Base-by-base conservation (phyloP, 108 stramenopile species). In the Skeletonema grethae region DNA sequence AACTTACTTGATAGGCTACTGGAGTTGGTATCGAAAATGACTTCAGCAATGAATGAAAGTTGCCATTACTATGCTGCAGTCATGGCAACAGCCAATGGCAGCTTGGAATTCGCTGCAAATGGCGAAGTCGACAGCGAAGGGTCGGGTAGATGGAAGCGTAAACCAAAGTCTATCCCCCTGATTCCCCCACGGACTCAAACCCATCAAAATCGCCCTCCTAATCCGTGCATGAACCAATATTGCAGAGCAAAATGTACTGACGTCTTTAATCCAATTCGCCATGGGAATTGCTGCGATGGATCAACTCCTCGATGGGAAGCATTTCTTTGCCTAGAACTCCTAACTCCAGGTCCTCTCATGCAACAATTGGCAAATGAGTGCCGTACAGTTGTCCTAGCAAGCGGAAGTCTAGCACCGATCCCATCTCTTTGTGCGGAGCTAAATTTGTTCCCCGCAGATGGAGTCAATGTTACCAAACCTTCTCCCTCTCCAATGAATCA, bases 371-470 rank as follows among this genome's bases (percentile, higher is more conserved):
- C 81, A 2, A 50, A 78, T 16, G 69, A 83, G 36, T 84, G 86
- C 60, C 75, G 83, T 18, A 79, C 84, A 1, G 65, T 94, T 28
- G 79, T 94, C 11, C 77, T 94, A 10, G 92, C 92, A 11, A 85
- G 84, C 28, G 92, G 92, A 18, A 85, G 82, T 8, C 80, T 94
- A 9, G 80, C 90, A 7, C 92, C 92, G 5, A 65, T 94, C 28
- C 75, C 85, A 31, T 85, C 84, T n/a, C 75, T 93, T 5, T 90
- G 86, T 57, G 87, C 85, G 15, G 91, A 93, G 61, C 75, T 93
- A 34, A 79, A 82, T 59, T 75, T 92, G 20, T 75, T 73, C 34
- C 56, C 72, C 11, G 61, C 68, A 29, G 57, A 74, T 20, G 57
- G 32, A 39, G 20, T 45, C 5, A 18, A 46, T 18, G 16, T 35